phyloP scores from a whole-genome alignment of 169 alveolate genomes.

The Plasmodium falciparum region DNA sequence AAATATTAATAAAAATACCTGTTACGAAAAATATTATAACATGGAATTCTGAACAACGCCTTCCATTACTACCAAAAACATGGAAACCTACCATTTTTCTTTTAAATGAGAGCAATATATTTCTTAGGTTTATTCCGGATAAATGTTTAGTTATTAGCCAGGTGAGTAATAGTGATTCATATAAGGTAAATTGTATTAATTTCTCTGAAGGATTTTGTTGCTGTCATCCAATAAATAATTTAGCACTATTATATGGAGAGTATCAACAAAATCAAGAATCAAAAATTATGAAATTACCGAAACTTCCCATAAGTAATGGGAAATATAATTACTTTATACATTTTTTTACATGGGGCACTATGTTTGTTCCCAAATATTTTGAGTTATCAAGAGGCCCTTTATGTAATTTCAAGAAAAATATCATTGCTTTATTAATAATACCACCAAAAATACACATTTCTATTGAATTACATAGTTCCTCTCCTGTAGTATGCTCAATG shows the following conservation, averaged over 20 bases:
- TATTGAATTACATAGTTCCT: conserved; percentile 75
- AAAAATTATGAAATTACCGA: conserved; percentile 73
- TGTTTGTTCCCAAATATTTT: conserved; percentile 78
- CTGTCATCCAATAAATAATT: conserved; percentile 79
- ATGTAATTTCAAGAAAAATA: conserved; percentile 71
- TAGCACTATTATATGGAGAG: conserved; percentile 82
- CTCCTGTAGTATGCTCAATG: conserved; percentile 71
- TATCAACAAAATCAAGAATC: conserved; percentile 67
- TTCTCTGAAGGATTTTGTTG: conserved; percentile 82
- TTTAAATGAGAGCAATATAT: conserved; percentile 64
- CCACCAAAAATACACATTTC: conserved; percentile 79
- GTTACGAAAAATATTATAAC: conserved; percentile 74
- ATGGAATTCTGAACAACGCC: conserved; percentile 78
- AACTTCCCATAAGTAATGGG: conserved; percentile 63
- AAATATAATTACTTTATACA: conserved; percentile 82
- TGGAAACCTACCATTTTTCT: conserved; percentile 82
- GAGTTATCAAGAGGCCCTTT: conserved; percentile 77
- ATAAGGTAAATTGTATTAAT: conserved; percentile 78
- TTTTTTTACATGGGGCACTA: conserved; percentile 81
- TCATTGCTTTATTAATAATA: conserved; percentile 75
- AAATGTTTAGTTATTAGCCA: conserved; percentile 77
- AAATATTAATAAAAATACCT: conserved; percentile 79
- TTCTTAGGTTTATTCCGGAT: conserved; percentile 78
- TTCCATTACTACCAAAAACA: conserved; percentile 81
- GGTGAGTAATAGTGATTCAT: conserved; percentile 60